Base-by-base conservation (phyloP, 495 filamentous ascomycete species). In the Lasiosphaeris hirsuta region DNA sequence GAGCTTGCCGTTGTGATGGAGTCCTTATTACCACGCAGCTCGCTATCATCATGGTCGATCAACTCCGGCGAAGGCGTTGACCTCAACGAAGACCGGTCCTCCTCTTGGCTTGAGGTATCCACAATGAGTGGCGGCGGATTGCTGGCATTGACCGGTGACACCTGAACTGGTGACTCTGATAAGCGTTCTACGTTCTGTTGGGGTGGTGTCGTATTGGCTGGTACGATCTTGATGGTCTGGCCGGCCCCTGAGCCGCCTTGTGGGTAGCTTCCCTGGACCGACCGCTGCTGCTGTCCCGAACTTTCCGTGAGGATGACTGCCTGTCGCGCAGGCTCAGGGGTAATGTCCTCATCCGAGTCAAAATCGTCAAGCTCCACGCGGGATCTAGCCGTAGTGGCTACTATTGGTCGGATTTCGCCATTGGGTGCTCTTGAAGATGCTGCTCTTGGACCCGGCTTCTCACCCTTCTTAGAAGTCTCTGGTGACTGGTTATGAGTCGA, bases 141-240 rank as follows among this genome's bases (percentile, higher is more conserved):
- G 18, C 70, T 71, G 37, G 72, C 66, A 18, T 67, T 73, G 17
- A 78, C 67, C 10, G 82, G 85, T 8, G 89, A 90, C 14, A 90
- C 78, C 59, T 89, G 78, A 13, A 91, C 82, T 10, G 91, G 91
- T 7, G 90, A 94, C 64, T 93, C 92, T 0, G 89, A 86, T 54
- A 86, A 68, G 10, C 81, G 75, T 59, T 85, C 78, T 60, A 66
- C 56, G 67, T 57, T 62, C 38, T 65, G 69, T 36, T 67, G 57
- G 4, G 63, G 66, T 39, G 61, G 58, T 7, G 55, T 49, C 14
- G 45, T 66, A 17, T 15, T 45, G 13, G 42, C 39, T 0, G 61
- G 55, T 10, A 51, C 50, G 14, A 54, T 44, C 48, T 62, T 61
- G 38, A 70, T 71, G 40, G 56, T 56, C 35, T 63, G 50, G 15